Evolutionary conservation across 768 basidiomycete genomes (phyloP), one percentile per base, ranked within the genome.

Genomic region (Boletus rubescentipes): DNA sequence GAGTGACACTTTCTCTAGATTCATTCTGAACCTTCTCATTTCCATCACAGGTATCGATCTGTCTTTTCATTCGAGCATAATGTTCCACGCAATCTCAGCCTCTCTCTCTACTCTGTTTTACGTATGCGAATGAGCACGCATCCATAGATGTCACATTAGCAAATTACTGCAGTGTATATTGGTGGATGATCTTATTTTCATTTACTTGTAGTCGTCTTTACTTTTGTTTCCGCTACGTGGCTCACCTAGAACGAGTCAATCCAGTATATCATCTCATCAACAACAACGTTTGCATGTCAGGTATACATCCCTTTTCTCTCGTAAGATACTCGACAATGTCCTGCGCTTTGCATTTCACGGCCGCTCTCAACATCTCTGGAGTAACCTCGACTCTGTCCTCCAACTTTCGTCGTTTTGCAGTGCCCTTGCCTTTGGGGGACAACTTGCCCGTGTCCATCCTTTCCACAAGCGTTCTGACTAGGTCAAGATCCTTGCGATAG

Each of bases 401-500:
- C 40, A 88, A 57, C 65, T 72, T 81, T 53, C 81, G 72, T 51
- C 76, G 74, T 68, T 87, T 88, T 42, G 62, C 55, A 50, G 46
- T 60, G 39, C 55, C 50, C 52, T 36, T 54, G 59, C 36, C 23
- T 46, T 54, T 65, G 53, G 46, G 60, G 59, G 61, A 60, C 48
- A 61, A 73, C 64, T 31, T 35, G 32, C 30, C 44, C 29, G 21
- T 40, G 9, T 73, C 69, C 21, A 67, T 63, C n/a, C 80, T 74
- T 64, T 93, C 89, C 44, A 97, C 77, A n/a, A 98, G 78, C 68
- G 89, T 67, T 63, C 79, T 83, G 37, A 97, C 86, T 41, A 94
- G 72, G 0, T 66, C 54, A 9, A 94, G 71, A 55, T 92, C 83
- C 56, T 79, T 82, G 60, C 80, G 81, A 37, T 80, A 78, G 46